Evolutionary conservation across 495 filamentous ascomycete species (phyloP).

Genomic region (Neurospora cerealis): DNA sequence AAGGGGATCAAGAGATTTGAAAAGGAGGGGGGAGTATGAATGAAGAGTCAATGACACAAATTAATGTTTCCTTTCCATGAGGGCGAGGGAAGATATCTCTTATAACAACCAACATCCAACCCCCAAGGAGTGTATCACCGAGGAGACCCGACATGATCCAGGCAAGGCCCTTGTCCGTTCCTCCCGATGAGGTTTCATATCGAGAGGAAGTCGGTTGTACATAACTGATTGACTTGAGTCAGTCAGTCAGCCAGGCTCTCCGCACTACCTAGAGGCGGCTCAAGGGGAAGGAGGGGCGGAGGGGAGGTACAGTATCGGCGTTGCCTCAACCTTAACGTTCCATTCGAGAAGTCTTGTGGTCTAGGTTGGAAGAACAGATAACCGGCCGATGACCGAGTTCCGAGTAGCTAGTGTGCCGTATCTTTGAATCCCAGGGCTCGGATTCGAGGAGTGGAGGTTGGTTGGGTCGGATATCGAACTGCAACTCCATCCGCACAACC

Average conservation of each 20-base stretch:
- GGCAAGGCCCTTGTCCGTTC: neutral
- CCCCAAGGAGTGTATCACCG: neutral
- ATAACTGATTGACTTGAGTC: neutral
- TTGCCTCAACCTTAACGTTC: neutral
- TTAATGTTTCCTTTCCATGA: neutral
- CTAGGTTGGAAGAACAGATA: neutral
- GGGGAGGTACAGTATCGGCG: neutral
- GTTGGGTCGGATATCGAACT: neutral
- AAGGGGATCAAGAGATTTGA: neutral
- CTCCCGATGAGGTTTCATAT: neutral
- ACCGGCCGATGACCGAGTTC: neutral
- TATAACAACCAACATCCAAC: neutral
- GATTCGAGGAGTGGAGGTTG: neutral
- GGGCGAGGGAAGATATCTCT: neutral
- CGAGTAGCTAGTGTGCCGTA: neutral
- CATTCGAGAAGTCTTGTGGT: neutral
- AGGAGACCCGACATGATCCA: neutral
- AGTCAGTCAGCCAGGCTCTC: neutral
- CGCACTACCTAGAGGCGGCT: neutral
- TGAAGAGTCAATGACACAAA: neutral
- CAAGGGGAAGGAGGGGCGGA: neutral
- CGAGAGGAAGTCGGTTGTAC: neutral
- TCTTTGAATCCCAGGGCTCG: neutral
- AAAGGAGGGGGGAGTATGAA: neutral
- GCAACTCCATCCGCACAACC: neutral